Conservation (phyloP, 83 land plant genomes). For the Diphasiastrum complanatum region DNA sequence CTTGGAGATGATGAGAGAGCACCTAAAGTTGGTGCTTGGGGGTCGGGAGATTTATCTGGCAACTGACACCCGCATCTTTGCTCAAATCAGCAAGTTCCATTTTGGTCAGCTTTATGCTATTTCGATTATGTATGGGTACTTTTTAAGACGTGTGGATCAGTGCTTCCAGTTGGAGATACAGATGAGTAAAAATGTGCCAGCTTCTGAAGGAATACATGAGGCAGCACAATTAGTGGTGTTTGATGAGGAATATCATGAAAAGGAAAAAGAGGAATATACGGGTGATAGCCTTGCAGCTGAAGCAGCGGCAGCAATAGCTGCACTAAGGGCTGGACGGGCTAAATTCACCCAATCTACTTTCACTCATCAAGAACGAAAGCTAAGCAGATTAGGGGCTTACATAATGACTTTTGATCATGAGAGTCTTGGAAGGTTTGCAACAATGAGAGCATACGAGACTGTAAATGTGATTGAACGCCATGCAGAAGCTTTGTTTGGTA, state of each 20-base stretch:
- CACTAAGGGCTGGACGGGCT: too few species aligned
- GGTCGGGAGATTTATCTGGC: conserved; percentile 40
- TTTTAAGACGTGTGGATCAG: conserved; percentile 56
- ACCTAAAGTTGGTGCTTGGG: conserved; percentile 57
- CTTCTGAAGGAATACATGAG: conserved; percentile 4
- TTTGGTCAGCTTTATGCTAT: conserved; percentile 80
- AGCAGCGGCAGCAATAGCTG: conserved; percentile 31
- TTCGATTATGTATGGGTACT: conserved; percentile 72
- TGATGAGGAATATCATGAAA: too few species aligned
- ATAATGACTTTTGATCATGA: conserved; percentile 78
- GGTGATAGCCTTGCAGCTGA: conserved; percentile 35
- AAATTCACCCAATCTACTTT: too few species aligned
- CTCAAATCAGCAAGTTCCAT: conserved; percentile 64
- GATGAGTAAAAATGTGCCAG: conserved; percentile 42
- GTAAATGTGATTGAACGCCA: conserved; percentile 70
- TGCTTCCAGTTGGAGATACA: conserved; percentile 52
- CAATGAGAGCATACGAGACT: conserved; percentile 63
- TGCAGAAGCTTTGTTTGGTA: conserved; percentile 76
- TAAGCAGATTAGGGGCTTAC: conserved; percentile 45
- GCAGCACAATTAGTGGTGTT: too few species aligned
- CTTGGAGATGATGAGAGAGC: conserved; percentile 67
- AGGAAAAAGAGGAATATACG: neutral
- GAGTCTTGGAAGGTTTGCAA: conserved; percentile 64
- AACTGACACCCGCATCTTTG: conserved; percentile 41
- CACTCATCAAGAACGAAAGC: too few species aligned